Conservation (phyloP, 257 asterid species). For the Salvia rosmarinus region DNA sequence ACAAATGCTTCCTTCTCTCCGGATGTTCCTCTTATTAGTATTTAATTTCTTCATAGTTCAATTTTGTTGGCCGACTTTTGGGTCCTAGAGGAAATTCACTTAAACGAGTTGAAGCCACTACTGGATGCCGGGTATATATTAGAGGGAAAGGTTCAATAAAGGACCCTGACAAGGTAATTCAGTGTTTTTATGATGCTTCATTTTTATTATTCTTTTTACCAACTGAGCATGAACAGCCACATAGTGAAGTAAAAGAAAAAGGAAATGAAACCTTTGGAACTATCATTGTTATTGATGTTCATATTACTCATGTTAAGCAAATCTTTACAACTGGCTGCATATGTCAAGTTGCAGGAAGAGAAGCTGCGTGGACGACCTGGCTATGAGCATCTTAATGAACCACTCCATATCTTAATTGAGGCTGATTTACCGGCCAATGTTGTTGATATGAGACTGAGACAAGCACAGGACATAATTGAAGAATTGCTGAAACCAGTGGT, state of each 20-base stretch:
- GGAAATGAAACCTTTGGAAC: background rate
- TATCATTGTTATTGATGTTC: background rate
- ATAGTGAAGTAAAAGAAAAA: background rate
- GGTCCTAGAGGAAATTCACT: slow-evolving; percentile 98
- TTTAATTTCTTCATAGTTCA: slow-evolving; percentile 56
- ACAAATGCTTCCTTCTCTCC: slow-evolving; percentile 11
- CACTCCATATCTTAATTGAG: slow-evolving; percentile 82
- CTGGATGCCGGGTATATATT: slow-evolving; percentile 96
- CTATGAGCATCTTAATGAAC: slow-evolving; percentile 88
- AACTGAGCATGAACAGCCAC: background rate
- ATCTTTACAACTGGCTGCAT: slow-evolving; percentile 13
- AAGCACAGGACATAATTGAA: slow-evolving; percentile 83
- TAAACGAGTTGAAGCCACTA: slow-evolving; percentile 93
- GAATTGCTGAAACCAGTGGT: slow-evolving; percentile 96
- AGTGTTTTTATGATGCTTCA: slow-evolving; percentile 24
- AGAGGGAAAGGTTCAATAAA: slow-evolving; percentile 98
- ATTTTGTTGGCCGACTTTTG: slow-evolving; percentile 96
- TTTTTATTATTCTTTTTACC: background rate
- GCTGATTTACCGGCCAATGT: slow-evolving; percentile 86
- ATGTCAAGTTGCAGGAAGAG: slow-evolving; percentile 64
- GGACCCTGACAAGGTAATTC: slow-evolving; percentile 89
- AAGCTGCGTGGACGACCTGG: slow-evolving; percentile 89
- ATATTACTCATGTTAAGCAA: background rate
- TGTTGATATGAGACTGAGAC: slow-evolving; percentile 76
- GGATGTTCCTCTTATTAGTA: slow-evolving; percentile 9